Evolutionary conservation across 805 yeast genomes (phyloP).

Genomic region (Saturnispora quitensis): DNA sequence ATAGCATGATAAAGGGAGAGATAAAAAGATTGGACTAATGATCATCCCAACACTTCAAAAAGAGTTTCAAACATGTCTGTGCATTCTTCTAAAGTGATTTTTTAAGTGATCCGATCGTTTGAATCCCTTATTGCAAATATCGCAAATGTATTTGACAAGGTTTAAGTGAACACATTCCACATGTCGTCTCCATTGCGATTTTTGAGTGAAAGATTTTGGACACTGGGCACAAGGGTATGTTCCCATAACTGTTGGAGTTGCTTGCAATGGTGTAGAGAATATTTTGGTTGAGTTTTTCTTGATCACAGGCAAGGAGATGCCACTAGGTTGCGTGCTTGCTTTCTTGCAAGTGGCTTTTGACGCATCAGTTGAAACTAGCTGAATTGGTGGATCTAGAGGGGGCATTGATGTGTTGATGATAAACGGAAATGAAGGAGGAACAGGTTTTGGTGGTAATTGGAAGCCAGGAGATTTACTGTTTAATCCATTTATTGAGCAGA

Average conservation of each 20-base stretch:
- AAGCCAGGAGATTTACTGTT: background rate
- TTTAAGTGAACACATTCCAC: slow-evolving; percentile 52
- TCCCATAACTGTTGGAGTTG: background rate
- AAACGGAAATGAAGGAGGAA: background rate
- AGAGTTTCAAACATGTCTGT: slow-evolving; percentile 5
- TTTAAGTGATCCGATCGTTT: slow-evolving; percentile 59
- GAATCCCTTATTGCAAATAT: slow-evolving; percentile 49
- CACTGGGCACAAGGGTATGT: slow-evolving; percentile 28
- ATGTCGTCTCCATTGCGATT: slow-evolving; percentile 61
- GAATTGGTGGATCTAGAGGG: background rate
- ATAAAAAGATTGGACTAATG: background rate
- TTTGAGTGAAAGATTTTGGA: slow-evolving; percentile 42
- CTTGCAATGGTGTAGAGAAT: background rate
- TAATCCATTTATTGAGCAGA: background rate
- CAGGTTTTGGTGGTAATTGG: background rate
- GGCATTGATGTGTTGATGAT: background rate
- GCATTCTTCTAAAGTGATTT: slow-evolving; percentile 47
- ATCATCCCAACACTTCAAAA: background rate
- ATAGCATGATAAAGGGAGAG: background rate
- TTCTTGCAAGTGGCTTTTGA: background rate
- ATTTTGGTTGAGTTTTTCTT: background rate
- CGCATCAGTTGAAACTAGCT: background rate
- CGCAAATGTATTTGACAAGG: slow-evolving; percentile 47
- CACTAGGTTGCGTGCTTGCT: no score
- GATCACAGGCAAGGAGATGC: background rate